phyloP scores from a whole-genome alignment of 1,284 basidiomycete genomes.

The Sporisorium iseilematis-ciliati region DNA sequence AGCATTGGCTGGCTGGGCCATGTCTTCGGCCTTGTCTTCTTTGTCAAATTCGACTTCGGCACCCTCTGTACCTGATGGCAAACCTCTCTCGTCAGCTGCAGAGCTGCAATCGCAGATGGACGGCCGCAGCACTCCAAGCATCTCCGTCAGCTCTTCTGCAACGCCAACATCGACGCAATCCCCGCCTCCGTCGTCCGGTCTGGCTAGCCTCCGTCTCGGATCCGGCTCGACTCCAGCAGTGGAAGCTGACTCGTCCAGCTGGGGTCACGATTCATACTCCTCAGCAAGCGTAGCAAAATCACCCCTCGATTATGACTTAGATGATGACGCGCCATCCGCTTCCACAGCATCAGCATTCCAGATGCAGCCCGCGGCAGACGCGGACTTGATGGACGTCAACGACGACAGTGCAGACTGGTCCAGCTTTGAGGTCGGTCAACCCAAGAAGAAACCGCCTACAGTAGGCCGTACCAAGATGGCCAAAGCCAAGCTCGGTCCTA shows the following conservation, averaged over 20 bases:
- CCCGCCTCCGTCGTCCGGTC: slow-evolving; percentile 28
- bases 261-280: slow-evolving; percentile 10
- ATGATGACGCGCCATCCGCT: slow-evolving; percentile 29
- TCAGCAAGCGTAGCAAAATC: slow-evolving; percentile 20
- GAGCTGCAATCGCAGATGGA: slow-evolving; percentile 52
- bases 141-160: slow-evolving; percentile 13
- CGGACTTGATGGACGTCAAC: slow-evolving; percentile 60
- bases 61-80: slow-evolving; percentile 28
- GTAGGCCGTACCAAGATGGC: slow-evolving; percentile 39
- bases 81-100: slow-evolving; percentile 30
- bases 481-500: slow-evolving; percentile 41
- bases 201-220: slow-evolving; percentile 43
- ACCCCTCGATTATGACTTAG: slow-evolving; percentile 42
- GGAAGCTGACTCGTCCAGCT: slow-evolving; percentile 7
- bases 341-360: slow-evolving; percentile 38
- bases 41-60: slow-evolving; percentile 38
- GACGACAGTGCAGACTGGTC: slow-evolving; percentile 63
- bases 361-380: slow-evolving; percentile 6
- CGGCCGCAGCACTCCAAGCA: slow-evolving; percentile 31
- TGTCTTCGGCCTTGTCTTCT: slow-evolving; percentile 52
- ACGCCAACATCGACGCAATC: slow-evolving; percentile 22
- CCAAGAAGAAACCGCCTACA: slow-evolving; percentile 37
- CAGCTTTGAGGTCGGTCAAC: slow-evolving; percentile 51
- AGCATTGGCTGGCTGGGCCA: slow-evolving; percentile 64
- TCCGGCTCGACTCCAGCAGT: slow-evolving; percentile 16